Evolutionary conservation across 805 yeast species (phyloP).

Genomic region (Myxozyma kluyveri): DNA sequence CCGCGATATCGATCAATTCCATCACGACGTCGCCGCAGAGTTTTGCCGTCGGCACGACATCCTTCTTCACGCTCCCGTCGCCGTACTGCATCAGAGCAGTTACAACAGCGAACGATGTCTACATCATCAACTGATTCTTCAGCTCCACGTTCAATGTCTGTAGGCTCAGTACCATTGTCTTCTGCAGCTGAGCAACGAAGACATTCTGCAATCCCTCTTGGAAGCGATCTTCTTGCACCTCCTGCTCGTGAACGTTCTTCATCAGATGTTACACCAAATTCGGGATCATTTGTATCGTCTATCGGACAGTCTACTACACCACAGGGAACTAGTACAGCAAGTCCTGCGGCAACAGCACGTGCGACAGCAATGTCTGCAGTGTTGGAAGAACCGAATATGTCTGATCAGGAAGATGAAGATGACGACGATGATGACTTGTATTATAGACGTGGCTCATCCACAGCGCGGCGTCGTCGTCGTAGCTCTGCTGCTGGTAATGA

Average conservation of each 20-base stretch:
- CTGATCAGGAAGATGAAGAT: slow-evolving; percentile 8
- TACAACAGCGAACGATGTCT: not conserved
- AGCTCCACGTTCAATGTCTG: not conserved
- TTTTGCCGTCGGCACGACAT: slow-evolving; percentile 26
- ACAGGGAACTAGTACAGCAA: not conserved
- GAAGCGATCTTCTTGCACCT: no score
- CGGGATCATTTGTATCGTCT: no score
- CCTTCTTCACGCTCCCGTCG: slow-evolving; percentile 16
- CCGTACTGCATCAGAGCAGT: slow-evolving; percentile 1
- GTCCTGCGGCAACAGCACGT: not conserved
- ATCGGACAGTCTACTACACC: no score
- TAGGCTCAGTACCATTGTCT: slow-evolving; percentile 3
- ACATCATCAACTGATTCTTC: no score
- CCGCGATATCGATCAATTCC: slow-evolving; percentile 83
- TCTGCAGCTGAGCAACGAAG: no score
- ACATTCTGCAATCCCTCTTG: no score
- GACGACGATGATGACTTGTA: slow-evolving; percentile 20
- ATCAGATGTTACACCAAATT: not conserved
- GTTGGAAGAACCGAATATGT: not conserved
- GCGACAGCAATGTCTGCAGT: not conserved
- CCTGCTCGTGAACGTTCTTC: not conserved
- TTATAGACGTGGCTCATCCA: slow-evolving; percentile 13
- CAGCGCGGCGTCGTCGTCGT: not conserved
- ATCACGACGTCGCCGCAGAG: slow-evolving; percentile 57
- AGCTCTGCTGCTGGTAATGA: slow-evolving; percentile 5